Base-by-base conservation (phyloP, 768 basidiomycete genomes). In the Leucogyrophana mollusca region DNA sequence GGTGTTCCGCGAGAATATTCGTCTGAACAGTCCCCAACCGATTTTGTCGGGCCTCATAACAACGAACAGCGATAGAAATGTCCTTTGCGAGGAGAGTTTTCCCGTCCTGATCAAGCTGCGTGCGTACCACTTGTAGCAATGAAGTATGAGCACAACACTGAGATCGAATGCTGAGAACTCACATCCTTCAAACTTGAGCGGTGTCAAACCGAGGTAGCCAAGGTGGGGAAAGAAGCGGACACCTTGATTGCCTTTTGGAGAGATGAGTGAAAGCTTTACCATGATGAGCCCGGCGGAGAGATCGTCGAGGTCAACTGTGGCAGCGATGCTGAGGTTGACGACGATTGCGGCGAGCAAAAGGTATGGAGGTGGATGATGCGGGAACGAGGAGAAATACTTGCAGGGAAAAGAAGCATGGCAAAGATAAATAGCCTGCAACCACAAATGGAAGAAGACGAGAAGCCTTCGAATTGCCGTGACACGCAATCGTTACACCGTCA, bases 191-290 rank as follows among this genome's bases (percentile, higher is more conserved):
- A 90, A 78, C 57, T 77, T 79, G 68, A 92, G 71, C 46, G 85
- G 82, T 35, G 87, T 90, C 59, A 93, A 76, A 53, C 87, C 90
- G 54, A 92, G 82, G 68, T 82, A 85, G 60, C 90, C 90, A 45
- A 70, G 67, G 73, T 80, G 72, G 40, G 90, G 90, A 65, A 88
- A 92, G 67, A 77, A 85, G 45, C 81, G 77, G 47, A 79, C 73
- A 50, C 79, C 80, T 54, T 80, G 72, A 65, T 87, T 89, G 57
- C 83, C 85, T 72, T 81, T 83, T 51, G 79, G 65, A 46, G 85
- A 84, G 71, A 76, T 64, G 57, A 91, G 77, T 56, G 74, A 61
- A 58, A 90, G 73, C 53, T 80, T 78, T 64, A 90, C 83, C 87
- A 90, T 88, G 48, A 54, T 50, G 40, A 40, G 50, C 57, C 48